phyloP scores from a whole-genome alignment of 345 rosid species.

The Aurinia saxatilis region DNA sequence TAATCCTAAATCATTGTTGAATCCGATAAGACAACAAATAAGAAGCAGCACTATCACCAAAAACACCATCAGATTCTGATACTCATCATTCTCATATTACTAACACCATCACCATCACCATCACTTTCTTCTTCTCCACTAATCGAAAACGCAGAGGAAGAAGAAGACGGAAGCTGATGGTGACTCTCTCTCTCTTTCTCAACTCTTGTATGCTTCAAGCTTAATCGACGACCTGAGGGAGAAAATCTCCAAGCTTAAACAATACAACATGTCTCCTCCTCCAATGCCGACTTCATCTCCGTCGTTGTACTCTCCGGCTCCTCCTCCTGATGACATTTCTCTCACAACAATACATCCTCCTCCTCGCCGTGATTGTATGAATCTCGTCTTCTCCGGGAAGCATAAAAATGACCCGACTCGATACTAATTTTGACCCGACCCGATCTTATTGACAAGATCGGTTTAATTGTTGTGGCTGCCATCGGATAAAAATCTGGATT shows the following conservation, averaged over 20 bases:
- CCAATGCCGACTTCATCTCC: slow-evolving; percentile 1
- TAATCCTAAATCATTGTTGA: neutral
- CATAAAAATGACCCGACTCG: no score
- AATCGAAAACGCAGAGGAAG: slow-evolving; percentile 21
- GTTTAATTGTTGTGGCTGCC: no score
- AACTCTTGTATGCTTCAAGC: slow-evolving; percentile 42
- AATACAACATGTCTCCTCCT: slow-evolving; percentile 28
- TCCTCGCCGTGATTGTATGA: no score
- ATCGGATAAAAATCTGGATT: no score
- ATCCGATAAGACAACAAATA: slow-evolving; percentile 84
- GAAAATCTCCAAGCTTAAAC: slow-evolving; percentile 56
- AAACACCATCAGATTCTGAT: slow-evolving; percentile 34
- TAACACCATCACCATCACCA: neutral
- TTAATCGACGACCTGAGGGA: slow-evolving; percentile 43
- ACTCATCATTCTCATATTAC: slow-evolving; percentile 25
- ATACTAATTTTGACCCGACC: no score
- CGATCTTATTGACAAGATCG: no score
- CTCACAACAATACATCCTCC: slow-evolving; percentile 3
- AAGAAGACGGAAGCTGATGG: slow-evolving; percentile 3
- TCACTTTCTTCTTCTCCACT: neutral
- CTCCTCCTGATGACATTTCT: slow-evolving; percentile 28
- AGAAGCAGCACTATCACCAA: slow-evolving; percentile 75
- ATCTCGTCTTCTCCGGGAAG: neutral
- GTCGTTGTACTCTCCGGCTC: slow-evolving; percentile 33
- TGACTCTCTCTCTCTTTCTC: slow-evolving; percentile 31